Evolutionary conservation across 345 rosid species (phyloP), one percentile per base, ranked within the genome.

Genomic region (Arabis alpina): DNA sequence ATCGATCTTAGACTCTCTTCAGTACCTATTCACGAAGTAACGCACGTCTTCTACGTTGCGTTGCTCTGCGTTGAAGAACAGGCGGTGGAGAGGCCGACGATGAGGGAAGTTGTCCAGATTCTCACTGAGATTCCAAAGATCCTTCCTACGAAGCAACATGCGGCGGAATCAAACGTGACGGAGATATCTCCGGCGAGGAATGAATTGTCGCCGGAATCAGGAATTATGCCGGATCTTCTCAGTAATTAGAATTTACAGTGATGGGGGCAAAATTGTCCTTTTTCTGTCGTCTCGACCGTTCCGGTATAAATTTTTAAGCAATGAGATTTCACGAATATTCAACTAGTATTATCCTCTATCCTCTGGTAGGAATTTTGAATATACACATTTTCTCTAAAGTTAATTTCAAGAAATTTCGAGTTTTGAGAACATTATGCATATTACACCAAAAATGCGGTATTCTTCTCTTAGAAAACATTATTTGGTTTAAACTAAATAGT

Each of bases 61-160:
- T 88, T 91, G 95, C 87, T 94, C 10, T 94, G 99, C 15, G 98
- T 94, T 0, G 98, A 91, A 85, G 99, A 94, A 63, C 98, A 91
- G 61, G 99, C 99, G 0, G 91, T 94, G 15, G 96, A 89, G 80
- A 87, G 98, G 12, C 99, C 97, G 11, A 91, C 96, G 3, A 94
- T 94, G 97, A 79, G 99, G 13, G 99, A 94, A 79, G 98, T 94
- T 0, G 93, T 94, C 73, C 99, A 94, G 82, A 94, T 94, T 70
- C 89, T 94, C 15, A 91, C 96, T 0, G 99, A 94, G 80, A 78
- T 86, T 7, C 98, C 98, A 0, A 88, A 82, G 70, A 70, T 85
- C 25, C 87, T 85, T 1, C 66, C 66, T 68, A 80, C 87, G 0
- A 86, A 83, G 76, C 67, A 70, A 56, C 58, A 66, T 0, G 41